phyloP scores from a whole-genome alignment of 176 grass and related monocot species.

The Musa troglodytarum region DNA sequence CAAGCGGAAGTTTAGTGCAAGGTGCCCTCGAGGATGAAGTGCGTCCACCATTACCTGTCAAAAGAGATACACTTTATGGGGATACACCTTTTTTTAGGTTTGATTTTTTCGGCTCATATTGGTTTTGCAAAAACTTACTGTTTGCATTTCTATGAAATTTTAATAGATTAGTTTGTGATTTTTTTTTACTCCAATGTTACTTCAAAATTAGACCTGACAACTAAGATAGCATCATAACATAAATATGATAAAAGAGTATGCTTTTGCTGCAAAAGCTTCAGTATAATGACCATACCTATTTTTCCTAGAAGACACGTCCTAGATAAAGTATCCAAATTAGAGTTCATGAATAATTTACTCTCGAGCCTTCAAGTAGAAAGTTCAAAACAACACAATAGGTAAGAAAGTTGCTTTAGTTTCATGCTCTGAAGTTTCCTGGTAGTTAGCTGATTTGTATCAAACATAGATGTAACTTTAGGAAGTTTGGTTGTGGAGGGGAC shows the following conservation, averaged over 20 bases:
- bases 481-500: not conserved
- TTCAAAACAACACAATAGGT: not conserved
- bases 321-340: not conserved
- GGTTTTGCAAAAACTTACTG: not conserved
- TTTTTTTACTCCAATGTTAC: not conserved
- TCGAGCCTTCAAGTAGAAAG: not conserved
- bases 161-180: not conserved
- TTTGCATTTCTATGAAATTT: not conserved
- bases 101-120: conserved; percentile 11
- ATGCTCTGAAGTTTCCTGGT: no score
- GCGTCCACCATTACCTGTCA: conserved; percentile 62
- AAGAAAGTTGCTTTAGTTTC: not conserved
- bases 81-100: conserved; percentile 39
- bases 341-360: not conserved
- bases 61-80: conserved; percentile 86
- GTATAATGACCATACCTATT: not conserved
- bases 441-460: no score
- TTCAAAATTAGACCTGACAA: not conserved
- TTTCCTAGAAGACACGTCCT: not conserved
- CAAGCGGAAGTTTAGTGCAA: conserved; percentile 5
- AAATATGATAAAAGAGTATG: no score
- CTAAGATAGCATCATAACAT: no score
- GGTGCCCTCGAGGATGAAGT: conserved; percentile 56
- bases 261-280: not conserved
- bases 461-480: not conserved